Percentiles rank a stretch among this genome's conserved stretches.
Evolutionary conservation across 2,329 filamentous ascomycete genomes (phyloP).

Genomic region (Aspergillus brunneoviolaceus): DNA sequence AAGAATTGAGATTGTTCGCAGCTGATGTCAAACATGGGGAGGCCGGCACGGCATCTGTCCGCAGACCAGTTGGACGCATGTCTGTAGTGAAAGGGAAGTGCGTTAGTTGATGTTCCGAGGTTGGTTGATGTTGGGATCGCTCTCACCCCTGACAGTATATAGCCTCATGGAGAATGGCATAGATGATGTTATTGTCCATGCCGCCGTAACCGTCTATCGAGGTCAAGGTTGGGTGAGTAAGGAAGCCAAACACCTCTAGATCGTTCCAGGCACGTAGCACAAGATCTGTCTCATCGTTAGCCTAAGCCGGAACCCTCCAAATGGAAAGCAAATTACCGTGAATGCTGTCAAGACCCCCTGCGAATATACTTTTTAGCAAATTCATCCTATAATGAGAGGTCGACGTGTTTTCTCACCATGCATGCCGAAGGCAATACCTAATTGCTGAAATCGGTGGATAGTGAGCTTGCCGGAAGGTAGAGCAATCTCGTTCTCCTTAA

Average conservation of each 20-base stretch:
- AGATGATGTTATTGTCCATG: slow-evolving; percentile 78
- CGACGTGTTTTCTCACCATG: slow-evolving; percentile 53
- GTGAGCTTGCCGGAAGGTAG: slow-evolving; percentile 73
- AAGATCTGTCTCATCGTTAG: slow-evolving; percentile 46
- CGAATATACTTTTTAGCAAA: slow-evolving; percentile 10
- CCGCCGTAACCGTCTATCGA: slow-evolving; percentile 65
- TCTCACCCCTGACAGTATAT: slow-evolving; percentile 73
- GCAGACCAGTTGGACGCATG: slow-evolving; percentile 72
- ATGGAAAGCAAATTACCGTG: slow-evolving; percentile 51
- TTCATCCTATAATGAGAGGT: neutral
- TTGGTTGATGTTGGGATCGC: neutral
- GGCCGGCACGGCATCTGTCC: slow-evolving; percentile 44
- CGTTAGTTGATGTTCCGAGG: neutral
- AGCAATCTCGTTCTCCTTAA: slow-evolving; percentile 61
- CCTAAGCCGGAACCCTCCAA: neutral
- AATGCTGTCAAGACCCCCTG: slow-evolving; percentile 68
- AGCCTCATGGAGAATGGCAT: slow-evolving; percentile 82
- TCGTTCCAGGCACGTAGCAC: slow-evolving; percentile 71
- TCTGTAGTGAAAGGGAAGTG: slow-evolving; percentile 34
- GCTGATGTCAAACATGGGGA: slow-evolving; percentile 49
- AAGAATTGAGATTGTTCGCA: slow-evolving; percentile 54
- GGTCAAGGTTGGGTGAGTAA: slow-evolving; percentile 70
- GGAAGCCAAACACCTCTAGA: slow-evolving; percentile 70
- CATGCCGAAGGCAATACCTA: slow-evolving; percentile 75
- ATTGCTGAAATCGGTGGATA: slow-evolving; percentile 69